phyloP scores from a whole-genome alignment of 2,329 filamentous ascomycete species.

The Aspergillus puulaauensis region DNA sequence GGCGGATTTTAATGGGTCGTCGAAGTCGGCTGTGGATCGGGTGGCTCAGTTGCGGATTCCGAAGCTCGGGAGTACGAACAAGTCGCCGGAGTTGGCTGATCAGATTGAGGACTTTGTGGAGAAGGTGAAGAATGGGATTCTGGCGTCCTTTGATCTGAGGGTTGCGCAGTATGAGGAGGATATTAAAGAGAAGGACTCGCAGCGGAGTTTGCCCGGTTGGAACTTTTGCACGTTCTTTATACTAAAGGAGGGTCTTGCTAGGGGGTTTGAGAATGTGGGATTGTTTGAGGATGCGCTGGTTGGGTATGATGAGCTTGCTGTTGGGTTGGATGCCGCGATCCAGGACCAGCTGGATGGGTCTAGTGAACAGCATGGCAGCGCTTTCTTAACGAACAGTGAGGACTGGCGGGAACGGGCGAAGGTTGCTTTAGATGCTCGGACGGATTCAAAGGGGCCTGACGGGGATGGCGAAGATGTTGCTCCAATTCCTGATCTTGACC shows the following conservation, averaged over 20 bases:
- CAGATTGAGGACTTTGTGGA: slow-evolving; percentile 81
- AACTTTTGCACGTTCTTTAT: slow-evolving; percentile 99
- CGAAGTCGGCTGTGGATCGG: slow-evolving; percentile 71
- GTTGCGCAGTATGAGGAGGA: slow-evolving; percentile 97
- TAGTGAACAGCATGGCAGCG: slow-evolving; percentile 67
- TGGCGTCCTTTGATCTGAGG: slow-evolving; percentile 84
- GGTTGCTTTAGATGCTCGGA: slow-evolving; percentile 47
- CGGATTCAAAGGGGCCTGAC: slow-evolving; percentile 29
- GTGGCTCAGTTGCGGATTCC: slow-evolving; percentile 80
- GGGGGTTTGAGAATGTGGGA: slow-evolving; percentile 94
- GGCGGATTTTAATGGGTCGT: slow-evolving; percentile 80
- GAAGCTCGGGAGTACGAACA: slow-evolving; percentile 51
- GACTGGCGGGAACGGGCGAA: slow-evolving; percentile 66
- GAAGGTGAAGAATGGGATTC: slow-evolving; percentile 83
- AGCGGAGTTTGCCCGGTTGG: slow-evolving; percentile 87
- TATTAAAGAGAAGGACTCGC: slow-evolving; percentile 88
- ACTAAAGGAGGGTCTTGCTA: slow-evolving; percentile 88
- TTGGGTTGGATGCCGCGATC: slow-evolving; percentile 80
- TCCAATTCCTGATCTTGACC: slow-evolving; percentile 27
- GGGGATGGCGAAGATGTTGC: slow-evolving; percentile 29
- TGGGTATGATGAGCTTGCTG: slow-evolving; percentile 89
- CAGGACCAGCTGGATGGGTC: slow-evolving; percentile 67
- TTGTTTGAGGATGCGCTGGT: slow-evolving; percentile 92
- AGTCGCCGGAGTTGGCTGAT: slow-evolving; percentile 75
- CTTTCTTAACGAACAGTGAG: slow-evolving; percentile 70